A percentile compares a stretch with the other conserved stretches of the same genome.
phyloP scores from a whole-genome alignment of 345 rosid genomes.

The Moricandia moricandioides region DNA sequence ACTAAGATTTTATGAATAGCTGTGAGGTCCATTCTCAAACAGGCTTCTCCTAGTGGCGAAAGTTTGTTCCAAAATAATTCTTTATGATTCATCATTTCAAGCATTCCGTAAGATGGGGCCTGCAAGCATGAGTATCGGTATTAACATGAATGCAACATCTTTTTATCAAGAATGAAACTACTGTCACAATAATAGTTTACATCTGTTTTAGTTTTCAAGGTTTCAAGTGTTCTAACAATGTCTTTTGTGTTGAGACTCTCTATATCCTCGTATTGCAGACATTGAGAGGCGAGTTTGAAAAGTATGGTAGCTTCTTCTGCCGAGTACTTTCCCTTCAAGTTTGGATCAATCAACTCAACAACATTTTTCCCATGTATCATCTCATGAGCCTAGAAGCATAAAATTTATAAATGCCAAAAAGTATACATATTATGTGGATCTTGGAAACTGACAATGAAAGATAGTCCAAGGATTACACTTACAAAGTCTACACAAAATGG shows the following conservation, averaged over 20 bases:
- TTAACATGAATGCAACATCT: not conserved
- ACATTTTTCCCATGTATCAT: slow-evolving; percentile 75
- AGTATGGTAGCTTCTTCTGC: slow-evolving; percentile 76
- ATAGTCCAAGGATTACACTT: not conserved
- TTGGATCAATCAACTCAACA: slow-evolving; percentile 73
- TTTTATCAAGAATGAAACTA: not conserved
- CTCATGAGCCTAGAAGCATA: slow-evolving; percentile 68
- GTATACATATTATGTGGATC: not conserved
- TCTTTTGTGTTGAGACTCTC: slow-evolving; percentile 64
- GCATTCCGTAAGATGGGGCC: slow-evolving; percentile 59
- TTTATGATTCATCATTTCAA: slow-evolving; percentile 56
- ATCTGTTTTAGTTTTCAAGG: slow-evolving; percentile 55
- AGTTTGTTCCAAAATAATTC: slow-evolving; percentile 52
- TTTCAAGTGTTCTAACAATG: slow-evolving; percentile 48
- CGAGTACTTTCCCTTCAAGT: slow-evolving; percentile 77
- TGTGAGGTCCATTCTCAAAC: slow-evolving; percentile 75
- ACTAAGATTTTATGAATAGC: slow-evolving; percentile 84
- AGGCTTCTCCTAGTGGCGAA: slow-evolving; percentile 85
- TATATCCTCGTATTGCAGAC: slow-evolving; percentile 75
- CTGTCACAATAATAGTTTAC: slow-evolving; percentile 31
- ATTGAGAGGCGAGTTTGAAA: slow-evolving; percentile 72
- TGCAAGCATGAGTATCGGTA: slow-evolving; percentile 31
- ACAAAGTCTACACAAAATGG: not conserved
- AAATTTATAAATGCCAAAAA: not conserved
- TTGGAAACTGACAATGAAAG: not conserved